phyloP scores from a whole-genome alignment of 371 early-diverging fungal species.

The Saksenaea vasiformis region DNA sequence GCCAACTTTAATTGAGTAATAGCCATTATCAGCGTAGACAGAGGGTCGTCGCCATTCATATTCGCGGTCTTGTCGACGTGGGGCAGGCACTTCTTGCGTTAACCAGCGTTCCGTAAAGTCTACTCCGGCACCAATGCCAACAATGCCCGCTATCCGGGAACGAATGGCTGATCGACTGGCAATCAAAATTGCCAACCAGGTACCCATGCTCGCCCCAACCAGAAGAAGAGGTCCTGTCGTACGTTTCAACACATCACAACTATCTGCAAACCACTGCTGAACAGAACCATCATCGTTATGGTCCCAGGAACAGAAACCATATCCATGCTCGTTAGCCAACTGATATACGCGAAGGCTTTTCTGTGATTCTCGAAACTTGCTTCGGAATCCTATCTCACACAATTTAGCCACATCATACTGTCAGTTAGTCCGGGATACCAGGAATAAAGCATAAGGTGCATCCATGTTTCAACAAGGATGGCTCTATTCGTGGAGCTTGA shows the following conservation, averaged over 20 bases:
- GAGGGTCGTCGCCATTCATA: slow-evolving; percentile 38
- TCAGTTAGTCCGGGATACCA: background rate
- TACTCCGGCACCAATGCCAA: slow-evolving; percentile 41
- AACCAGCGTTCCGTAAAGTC: slow-evolving; percentile 46
- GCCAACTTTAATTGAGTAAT: slow-evolving; percentile 35
- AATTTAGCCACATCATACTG: background rate
- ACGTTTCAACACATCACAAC: slow-evolving; percentile 11
- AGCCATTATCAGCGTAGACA: slow-evolving; percentile 30
- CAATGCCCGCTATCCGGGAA: slow-evolving; percentile 11
- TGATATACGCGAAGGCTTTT: slow-evolving; percentile 29
- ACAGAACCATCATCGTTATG: slow-evolving; percentile 27
- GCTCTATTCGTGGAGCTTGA: background rate
- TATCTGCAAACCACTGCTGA: slow-evolving; percentile 28
- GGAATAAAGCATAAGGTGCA: slow-evolving; percentile 46
- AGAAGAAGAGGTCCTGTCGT: slow-evolving; percentile 3
- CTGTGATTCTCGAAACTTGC: slow-evolving; percentile 30
- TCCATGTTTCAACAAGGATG: background rate
- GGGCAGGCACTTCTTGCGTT: slow-evolving; percentile 23
- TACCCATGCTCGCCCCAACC: slow-evolving; percentile 45
- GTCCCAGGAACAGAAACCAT: slow-evolving; percentile 41
- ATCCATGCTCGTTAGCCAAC: slow-evolving; percentile 11
- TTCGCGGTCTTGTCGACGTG: slow-evolving; percentile 6
- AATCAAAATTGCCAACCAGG: slow-evolving; percentile 36
- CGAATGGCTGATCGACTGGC: slow-evolving; percentile 8
- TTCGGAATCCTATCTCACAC: slow-evolving; percentile 26